Evolutionary conservation across 2,329 filamentous ascomycete species (phyloP).

Genomic region (Fusarium luffae): DNA sequence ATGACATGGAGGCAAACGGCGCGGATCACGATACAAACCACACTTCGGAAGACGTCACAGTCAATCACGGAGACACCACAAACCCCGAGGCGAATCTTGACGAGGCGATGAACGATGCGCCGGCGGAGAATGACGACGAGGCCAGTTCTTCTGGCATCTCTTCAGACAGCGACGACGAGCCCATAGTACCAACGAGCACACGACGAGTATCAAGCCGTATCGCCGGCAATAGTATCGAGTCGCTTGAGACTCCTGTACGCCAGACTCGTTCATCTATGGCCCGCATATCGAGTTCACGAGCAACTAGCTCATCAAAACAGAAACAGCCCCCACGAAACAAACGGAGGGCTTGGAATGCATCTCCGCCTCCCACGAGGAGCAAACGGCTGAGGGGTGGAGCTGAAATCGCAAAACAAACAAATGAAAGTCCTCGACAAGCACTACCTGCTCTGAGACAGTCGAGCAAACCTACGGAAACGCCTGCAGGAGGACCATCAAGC

Average conservation of each 20-base stretch:
- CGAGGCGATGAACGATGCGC: not conserved
- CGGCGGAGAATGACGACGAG: not conserved
- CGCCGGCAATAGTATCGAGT: not conserved
- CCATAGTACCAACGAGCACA: not conserved
- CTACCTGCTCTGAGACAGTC: not conserved
- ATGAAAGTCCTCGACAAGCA: not conserved
- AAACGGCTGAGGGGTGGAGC: not conserved
- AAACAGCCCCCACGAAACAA: not conserved
- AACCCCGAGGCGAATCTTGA: not conserved
- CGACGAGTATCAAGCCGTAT: not conserved
- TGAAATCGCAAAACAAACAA: not conserved
- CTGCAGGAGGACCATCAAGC: not conserved
- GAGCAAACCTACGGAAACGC: not conserved
- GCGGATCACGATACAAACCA: not conserved
- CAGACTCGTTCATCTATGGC: not conserved
- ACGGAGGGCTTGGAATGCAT: not conserved
- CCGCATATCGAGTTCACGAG: not conserved
- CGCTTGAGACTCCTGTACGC: not conserved
- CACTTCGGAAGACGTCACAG: not conserved
- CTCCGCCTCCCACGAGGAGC: not conserved
- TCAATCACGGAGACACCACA: not conserved
- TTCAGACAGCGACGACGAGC: not conserved
- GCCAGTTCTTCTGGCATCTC: not conserved
- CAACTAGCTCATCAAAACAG: not conserved
- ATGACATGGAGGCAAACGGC: not conserved